These are phyloP conservation scores for Cyclostephanos invisitatus DNA, from an alignment of 108 stramenopile species.

Conservation along the genomic window DNA sequence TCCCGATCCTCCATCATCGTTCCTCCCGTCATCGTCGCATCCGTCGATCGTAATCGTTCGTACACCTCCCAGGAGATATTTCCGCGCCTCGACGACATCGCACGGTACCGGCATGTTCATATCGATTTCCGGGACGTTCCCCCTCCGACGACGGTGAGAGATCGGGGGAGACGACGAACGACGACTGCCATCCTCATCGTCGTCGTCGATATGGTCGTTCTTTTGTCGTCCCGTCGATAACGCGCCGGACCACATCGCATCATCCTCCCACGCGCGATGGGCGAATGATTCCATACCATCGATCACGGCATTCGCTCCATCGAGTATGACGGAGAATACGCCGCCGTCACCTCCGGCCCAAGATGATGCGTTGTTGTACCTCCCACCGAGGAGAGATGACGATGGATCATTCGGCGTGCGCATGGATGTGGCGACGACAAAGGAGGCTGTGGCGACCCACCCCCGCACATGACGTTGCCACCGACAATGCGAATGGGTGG, in stretches of 20 bases:
- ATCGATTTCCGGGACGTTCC: constrained; percentile 29
- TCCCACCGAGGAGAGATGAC: no score
- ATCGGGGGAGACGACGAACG: background rate
- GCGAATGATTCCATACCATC: constrained; percentile 20
- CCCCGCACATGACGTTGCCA: no score
- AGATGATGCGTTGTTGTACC: no score
- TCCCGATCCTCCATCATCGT: background rate
- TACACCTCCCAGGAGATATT: constrained; percentile 14
- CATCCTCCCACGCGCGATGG: constrained; percentile 28
- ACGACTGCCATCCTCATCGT: no score
- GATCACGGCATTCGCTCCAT: constrained; percentile 7
- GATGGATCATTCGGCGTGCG: constrained; percentile 11
- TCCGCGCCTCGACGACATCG: constrained; percentile 1
- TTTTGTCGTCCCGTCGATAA: constrained; percentile 1
- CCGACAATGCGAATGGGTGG: no score
- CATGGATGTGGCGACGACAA: constrained; percentile 20
- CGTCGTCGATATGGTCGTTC: background rate
- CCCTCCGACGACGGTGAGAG: no score
- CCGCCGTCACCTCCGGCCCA: no score
- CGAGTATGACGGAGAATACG: background rate
- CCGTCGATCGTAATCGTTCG: background rate
- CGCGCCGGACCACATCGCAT: constrained; percentile 8
- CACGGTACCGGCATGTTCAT: constrained; percentile 34
- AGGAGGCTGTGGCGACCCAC: constrained; percentile 25
- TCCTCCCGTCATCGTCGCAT: background rate